Conservation (phyloP, 768 basidiomycete species). For the Russula compacta region DNA sequence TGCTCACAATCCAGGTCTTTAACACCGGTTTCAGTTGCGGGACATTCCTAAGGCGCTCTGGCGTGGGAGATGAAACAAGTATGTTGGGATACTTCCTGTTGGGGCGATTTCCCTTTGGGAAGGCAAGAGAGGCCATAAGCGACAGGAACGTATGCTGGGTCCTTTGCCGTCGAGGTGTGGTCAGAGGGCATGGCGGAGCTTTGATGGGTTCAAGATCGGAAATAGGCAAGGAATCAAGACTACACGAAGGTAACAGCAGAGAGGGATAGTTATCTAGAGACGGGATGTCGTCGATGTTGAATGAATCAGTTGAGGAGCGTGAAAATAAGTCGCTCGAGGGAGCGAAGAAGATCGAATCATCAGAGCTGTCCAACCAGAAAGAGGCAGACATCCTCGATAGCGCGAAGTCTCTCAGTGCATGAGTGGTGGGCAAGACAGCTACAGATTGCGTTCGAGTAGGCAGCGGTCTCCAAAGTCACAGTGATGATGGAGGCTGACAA, state of each 20-base stretch:
- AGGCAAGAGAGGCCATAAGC: constrained; percentile 12
- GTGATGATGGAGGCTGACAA: not conserved
- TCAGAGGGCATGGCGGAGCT: constrained; percentile 6
- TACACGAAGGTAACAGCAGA: constrained; percentile 12
- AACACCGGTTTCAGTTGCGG: constrained; percentile 13
- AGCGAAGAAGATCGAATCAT: constrained; percentile 17
- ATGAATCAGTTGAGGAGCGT: constrained; percentile 10
- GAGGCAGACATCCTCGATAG: constrained; percentile 16
- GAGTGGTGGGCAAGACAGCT: not conserved
- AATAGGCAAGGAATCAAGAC: constrained; percentile 14
- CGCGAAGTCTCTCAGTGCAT: constrained; percentile 4
- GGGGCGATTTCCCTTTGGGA: constrained; percentile 10
- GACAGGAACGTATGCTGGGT: constrained; percentile 9
- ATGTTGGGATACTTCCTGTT: constrained; percentile 8
- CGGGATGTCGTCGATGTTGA: constrained; percentile 12
- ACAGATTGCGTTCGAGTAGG: not conserved
- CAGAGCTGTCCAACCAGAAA: constrained; percentile 19
- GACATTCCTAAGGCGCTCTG: constrained; percentile 11
- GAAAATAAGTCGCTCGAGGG: constrained; percentile 12
- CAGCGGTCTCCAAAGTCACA: not conserved
- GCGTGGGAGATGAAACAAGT: constrained; percentile 18
- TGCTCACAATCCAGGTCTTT: constrained; percentile 19
- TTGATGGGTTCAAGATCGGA: not conserved
- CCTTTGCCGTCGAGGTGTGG: not conserved
- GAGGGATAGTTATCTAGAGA: constrained; percentile 14